Base-by-base conservation (phyloP, 306 rosid genomes). In the Rosa lucieae region DNA sequence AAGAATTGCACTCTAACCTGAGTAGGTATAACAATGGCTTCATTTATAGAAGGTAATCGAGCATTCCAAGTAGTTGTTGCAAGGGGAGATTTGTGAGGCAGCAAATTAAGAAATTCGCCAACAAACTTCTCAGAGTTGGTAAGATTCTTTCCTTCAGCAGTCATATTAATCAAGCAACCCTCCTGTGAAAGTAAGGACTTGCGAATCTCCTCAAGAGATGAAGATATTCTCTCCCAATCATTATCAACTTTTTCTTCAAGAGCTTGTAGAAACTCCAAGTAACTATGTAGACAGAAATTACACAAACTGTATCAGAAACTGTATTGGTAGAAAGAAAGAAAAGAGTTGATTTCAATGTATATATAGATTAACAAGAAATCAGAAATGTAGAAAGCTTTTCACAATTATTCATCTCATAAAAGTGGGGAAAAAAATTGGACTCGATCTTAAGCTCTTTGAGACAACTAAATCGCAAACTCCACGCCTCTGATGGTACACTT, bases 171-270 rank as follows among this genome's bases (percentile, higher is more conserved):
- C 81, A 95, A 51, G 91, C 97, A 93, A 66, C 92, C 89, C 43
- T 89, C 85, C 84, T 88, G 87, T 65, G 97, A 91, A 83, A 95
- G 86, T 53, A 95, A 46, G 77, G 92, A 86, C 80, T 83, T 84
- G 76, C 98, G 96, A 76, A 95, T 93, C 90, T 91, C 98, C 87
- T 91, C 97, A n/a, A 93, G 98, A 76, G 98, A 93, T 37, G 89
- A 89, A 67, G 97, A 93, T 72, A 95, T 88, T 73, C 75, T 86
- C 72, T 76, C 91, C 99, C 98, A 95, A 79, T 93, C 92, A 81
- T 89, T 87, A 85, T 95, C 97, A 83, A 90, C 92, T 81, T 89
- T 95, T 81, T 89, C 90, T 87, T 95, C 99, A 63, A 95, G 94
- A 67, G 85, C 75, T 81, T 81, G 87, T 55, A 93, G 93, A 89